Evolutionary conservation across 2,329 filamentous ascomycete genomes (phyloP), one percentile per base, ranked within the genome.

Genomic region (Harringtonia lauricola): DNA sequence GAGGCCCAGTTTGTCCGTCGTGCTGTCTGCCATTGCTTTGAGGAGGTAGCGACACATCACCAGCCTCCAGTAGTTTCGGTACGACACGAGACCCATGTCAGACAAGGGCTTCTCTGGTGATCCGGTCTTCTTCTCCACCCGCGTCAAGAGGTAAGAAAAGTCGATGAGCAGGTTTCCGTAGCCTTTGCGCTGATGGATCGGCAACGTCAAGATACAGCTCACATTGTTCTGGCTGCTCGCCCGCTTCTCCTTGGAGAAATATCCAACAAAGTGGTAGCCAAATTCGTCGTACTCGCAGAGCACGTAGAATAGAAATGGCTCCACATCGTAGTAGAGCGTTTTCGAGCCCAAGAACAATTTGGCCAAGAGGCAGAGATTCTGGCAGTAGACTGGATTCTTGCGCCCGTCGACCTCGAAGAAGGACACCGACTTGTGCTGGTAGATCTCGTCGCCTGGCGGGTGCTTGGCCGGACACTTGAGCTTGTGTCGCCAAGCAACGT

Each of bases 291-390:
- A 90, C 55, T 95, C 92, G 51, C 88, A 94, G 66, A 96, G 86
- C 54, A 95, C 89, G 60, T 96, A 96, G 66, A 96, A 96, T 8
- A 96, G 64, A 60, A 96, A 96, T 0, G 90, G 92, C 53, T 96
- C 90, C 2, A 96, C 90, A 56, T 96, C 90, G 64, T 96, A 96
- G 67, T 96, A 96, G 4, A 96, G 73, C 0, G 92, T 98, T 62
- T 98, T 98, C 43, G 94, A 95, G 19, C 94, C 92, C n/a, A 98
- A 73, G 60, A 98, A 98, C 19, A 98, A 73, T 64, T 98, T 98
- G 43, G 89, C 92, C 36, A 98, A 72, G 14, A 98, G 76, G 63
- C 92, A 98, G 28, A 98, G 76, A 54, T 98, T 98, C 56, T 95
- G 92, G 59, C 92, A 98, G 66, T 95, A 98, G n/a, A 95, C 86